These are phyloP conservation scores for Aspergillus awamori DNA, from an alignment of 2,329 filamentous ascomycete species.

Conservation along the genomic window DNA sequence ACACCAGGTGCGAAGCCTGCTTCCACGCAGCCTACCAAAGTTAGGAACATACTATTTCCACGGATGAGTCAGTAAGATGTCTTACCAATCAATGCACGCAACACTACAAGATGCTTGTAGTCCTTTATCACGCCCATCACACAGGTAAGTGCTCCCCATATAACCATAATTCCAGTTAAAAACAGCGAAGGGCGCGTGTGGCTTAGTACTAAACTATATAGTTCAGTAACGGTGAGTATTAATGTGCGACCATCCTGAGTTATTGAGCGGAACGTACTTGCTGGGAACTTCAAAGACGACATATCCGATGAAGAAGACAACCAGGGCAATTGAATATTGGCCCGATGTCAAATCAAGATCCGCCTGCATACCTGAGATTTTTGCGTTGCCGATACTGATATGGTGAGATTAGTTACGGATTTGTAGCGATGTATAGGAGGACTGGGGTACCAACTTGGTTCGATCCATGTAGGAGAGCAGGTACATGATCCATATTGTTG, in stretches of 20 bases:
- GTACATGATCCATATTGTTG: conserved; percentile 56
- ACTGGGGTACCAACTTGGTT: neutral
- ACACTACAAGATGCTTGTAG: conserved; percentile 53
- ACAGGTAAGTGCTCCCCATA: conserved; percentile 56
- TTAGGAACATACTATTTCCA: neutral
- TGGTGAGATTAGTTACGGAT: neutral
- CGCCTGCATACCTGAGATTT: conserved; percentile 28
- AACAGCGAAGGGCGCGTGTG: conserved; percentile 55
- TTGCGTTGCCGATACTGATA: conserved; percentile 29
- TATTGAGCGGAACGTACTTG: conserved; percentile 38
- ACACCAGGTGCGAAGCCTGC: conserved; percentile 27
- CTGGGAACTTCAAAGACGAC: conserved; percentile 58
- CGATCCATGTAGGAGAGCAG: conserved; percentile 49
- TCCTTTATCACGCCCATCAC: conserved; percentile 54
- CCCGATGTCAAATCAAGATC: conserved; percentile 34
- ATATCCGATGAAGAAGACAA: conserved; percentile 60
- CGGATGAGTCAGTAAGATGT: neutral
- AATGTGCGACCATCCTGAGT: too few relatives aligned
- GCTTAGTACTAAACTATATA: conserved; percentile 48
- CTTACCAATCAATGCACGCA: conserved; percentile 32
- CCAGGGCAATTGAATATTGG: conserved; percentile 55
- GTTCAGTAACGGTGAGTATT: neutral
- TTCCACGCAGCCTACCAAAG: conserved; percentile 25
- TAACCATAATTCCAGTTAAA: conserved; percentile 55
- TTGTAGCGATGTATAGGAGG: neutral